phyloP scores from a whole-genome alignment of 2,329 filamentous ascomycete species.

The Colletotrichum godetiae region DNA sequence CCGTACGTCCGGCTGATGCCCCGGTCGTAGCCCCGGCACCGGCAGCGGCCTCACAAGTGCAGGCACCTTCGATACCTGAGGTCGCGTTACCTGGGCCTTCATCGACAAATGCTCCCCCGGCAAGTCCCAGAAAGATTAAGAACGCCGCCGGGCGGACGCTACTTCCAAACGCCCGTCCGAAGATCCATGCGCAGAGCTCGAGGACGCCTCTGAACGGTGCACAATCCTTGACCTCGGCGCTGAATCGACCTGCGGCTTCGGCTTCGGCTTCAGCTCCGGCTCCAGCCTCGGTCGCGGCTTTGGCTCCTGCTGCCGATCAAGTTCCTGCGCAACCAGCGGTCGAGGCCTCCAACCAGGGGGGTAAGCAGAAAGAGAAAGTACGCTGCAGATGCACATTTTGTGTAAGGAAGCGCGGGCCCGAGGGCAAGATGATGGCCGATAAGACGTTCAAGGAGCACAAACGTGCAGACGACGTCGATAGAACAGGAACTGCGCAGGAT shows the following conservation, averaged over 20 bases:
- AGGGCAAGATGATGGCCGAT: not conserved
- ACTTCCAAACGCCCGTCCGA: not conserved
- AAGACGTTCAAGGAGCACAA: not conserved
- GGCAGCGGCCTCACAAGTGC: too few species aligned
- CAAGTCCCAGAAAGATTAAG: too few species aligned
- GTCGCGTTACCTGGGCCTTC: too few species aligned
- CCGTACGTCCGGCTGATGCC: too few species aligned
- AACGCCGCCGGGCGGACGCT: not conserved
- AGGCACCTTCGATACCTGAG: too few species aligned
- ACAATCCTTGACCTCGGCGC: not conserved
- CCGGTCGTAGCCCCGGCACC: too few species aligned
- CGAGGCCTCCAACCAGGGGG: too few species aligned
- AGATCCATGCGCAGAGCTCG: not conserved
- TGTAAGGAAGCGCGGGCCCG: not conserved
- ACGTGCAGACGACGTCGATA: not conserved
- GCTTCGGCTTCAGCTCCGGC: not conserved
- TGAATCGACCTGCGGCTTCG: not conserved
- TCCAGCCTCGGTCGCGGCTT: not conserved
- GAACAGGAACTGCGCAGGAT: not conserved
- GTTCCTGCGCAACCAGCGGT: not conserved
- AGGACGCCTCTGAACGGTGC: not conserved
- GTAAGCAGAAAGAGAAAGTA: not conserved
- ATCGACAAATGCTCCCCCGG: not conserved
- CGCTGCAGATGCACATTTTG: not conserved
- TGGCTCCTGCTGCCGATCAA: not conserved